These are phyloP conservation scores for Cylindrotheca fusiformis DNA, from an alignment of 108 stramenopile genomes.

Conservation along the genomic window DNA sequence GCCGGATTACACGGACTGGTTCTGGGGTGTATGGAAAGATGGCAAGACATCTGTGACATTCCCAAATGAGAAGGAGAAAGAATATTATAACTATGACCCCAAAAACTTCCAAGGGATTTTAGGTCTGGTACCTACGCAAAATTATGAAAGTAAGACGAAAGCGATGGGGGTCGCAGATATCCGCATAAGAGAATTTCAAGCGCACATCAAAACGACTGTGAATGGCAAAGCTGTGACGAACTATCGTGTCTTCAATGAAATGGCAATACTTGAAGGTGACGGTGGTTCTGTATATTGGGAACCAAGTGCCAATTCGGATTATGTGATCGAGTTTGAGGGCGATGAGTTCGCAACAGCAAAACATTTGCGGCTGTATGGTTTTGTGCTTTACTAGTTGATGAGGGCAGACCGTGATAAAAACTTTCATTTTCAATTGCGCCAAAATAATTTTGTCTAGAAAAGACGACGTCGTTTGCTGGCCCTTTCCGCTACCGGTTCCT, in stretches of 20 bases:
- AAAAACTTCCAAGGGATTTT: conserved; percentile 24
- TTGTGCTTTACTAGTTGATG: not conserved
- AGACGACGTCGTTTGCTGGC: too few relatives aligned
- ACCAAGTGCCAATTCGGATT: not conserved
- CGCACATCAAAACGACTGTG: conserved; percentile 5
- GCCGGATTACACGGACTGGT: conserved; percentile 47
- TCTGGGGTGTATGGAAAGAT: conserved; percentile 12
- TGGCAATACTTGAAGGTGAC: conserved; percentile 7
- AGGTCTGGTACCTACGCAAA: conserved; percentile 14
- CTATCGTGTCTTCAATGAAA: not conserved
- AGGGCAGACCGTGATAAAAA: too few relatives aligned
- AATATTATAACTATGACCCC: conserved; percentile 23
- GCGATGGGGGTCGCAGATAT: conserved; percentile 7
- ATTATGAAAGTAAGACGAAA: conserved; percentile 22
- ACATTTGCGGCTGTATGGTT: not conserved
- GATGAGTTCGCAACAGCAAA: not conserved
- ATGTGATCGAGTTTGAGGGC: not conserved
- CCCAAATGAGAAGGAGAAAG: conserved; percentile 41
- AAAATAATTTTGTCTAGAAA: too few relatives aligned
- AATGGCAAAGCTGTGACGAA: conserved; percentile 12
- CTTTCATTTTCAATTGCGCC: too few relatives aligned
- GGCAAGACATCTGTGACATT: conserved; percentile 28
- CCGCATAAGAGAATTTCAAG: conserved; percentile 2
- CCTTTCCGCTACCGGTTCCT: too few relatives aligned
- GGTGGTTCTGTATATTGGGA: conserved; percentile 8